These are phyloP conservation scores for Selaginella moellendorffii DNA, from an alignment of 75 land plant genomes.

Conservation along the genomic window DNA sequence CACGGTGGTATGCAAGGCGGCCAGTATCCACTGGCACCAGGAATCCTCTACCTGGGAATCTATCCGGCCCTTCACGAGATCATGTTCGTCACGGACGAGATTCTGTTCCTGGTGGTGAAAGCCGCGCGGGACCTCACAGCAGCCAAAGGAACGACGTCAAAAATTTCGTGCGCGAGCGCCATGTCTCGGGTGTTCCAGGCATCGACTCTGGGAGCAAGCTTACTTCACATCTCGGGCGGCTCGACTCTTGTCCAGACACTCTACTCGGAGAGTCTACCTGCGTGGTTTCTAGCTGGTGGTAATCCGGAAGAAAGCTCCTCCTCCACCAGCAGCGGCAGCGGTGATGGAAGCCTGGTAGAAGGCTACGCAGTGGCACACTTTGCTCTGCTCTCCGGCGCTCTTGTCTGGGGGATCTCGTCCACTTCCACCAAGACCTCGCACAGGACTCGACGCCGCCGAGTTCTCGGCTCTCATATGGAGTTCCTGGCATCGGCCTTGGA, in stretches of 20 bases:
- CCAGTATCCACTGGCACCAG: conserved; percentile 54
- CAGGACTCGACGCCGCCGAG: conserved; percentile 12
- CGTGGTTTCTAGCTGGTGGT: conserved; percentile 65
- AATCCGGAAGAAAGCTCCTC: conserved; percentile 4
- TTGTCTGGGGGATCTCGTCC: conserved; percentile 57
- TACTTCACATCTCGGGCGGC: conserved; percentile 66
- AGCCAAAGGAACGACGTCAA: conserved; percentile 11
- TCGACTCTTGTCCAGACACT: conserved; percentile 40
- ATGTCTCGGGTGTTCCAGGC: conserved; percentile 45
- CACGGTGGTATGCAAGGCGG: conserved; percentile 17
- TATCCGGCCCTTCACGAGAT: conserved; percentile 47
- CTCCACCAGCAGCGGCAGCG: conserved; percentile 12
- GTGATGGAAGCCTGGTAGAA: conserved; percentile 38
- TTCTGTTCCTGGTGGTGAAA: conserved; percentile 49
- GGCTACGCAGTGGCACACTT: conserved; percentile 77
- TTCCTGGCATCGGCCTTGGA: conserved; percentile 66
- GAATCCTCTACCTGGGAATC: conserved; percentile 62
- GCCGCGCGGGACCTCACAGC: conserved; percentile 48
- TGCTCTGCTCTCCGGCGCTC: conserved; percentile 52
- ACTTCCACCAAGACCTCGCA: neutral
- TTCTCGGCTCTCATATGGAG: conserved; percentile 52
- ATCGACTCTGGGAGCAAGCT: conserved; percentile 61
- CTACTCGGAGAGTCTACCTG: conserved; percentile 58
- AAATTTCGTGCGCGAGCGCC: conserved; percentile 33
- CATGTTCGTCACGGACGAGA: conserved; percentile 52